Percentiles rank a stretch among this genome's conserved stretches.
These are phyloP conservation scores for Chlorella sp. DNA, from an alignment of 139 green algal species.

Conservation along the genomic window DNA sequence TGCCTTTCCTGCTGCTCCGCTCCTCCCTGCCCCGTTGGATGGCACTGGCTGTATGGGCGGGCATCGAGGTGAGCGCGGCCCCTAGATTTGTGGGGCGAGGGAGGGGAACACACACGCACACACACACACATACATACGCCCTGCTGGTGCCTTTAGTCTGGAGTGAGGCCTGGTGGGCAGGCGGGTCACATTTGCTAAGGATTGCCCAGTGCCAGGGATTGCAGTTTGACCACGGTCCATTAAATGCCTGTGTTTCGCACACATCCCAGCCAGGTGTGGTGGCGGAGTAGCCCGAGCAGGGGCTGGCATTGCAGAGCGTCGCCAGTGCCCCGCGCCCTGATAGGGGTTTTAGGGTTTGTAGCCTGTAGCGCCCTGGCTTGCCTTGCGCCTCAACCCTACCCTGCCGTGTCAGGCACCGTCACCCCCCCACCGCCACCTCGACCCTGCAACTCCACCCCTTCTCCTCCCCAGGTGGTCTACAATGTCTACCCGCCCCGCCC, in stretches of 20 bases:
- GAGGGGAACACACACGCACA: not conserved
- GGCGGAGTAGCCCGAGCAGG: no score
- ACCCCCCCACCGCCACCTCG: not conserved
- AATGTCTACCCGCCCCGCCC: conserved; percentile 55
- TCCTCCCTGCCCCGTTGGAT: not conserved
- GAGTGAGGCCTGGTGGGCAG: not conserved
- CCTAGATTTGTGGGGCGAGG: not conserved
- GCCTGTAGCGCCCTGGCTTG: not conserved
- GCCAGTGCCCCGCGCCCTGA: no score
- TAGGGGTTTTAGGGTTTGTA: no score
- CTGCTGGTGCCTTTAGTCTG: not conserved
- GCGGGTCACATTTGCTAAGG: not conserved
- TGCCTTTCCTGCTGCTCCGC: conserved; percentile 78
- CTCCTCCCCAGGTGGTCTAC: conserved; percentile 40
- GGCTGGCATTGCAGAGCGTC: no score
- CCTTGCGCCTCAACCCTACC: not conserved
- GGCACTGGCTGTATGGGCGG: conserved; percentile 46
- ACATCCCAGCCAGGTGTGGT: no score
- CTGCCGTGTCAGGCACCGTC: not conserved
- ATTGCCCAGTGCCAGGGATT: no score
- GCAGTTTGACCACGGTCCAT: not conserved
- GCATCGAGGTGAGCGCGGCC: conserved; percentile 61
- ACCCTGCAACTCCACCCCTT: not conserved
- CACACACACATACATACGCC: not conserved
- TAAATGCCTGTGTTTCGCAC: no score